phyloP scores from a whole-genome alignment of 1,139 yeast genomes.

The Debaryomyces sp. region DNA sequence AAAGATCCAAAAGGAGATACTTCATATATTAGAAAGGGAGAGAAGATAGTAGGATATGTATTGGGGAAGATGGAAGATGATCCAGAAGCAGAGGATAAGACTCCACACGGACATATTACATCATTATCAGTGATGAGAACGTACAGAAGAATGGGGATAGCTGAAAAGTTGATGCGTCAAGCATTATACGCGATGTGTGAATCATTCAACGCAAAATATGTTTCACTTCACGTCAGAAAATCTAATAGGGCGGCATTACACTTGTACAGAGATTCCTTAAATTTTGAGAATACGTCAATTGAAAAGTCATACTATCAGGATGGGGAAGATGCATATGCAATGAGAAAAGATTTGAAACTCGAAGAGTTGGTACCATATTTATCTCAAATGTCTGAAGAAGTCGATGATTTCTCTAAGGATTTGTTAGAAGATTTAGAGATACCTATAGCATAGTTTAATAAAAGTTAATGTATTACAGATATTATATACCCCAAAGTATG shows the following conservation, averaged over 20 bases:
- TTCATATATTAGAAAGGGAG: slow-evolving; percentile 64
- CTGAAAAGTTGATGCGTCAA: slow-evolving; percentile 91
- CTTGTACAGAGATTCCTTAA: slow-evolving; percentile 81
- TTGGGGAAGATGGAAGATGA: slow-evolving; percentile 97
- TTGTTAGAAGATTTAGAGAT: slow-evolving; percentile 26
- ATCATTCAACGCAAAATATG: slow-evolving; percentile 79
- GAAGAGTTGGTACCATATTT: slow-evolving; percentile 63
- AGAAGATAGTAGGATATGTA: slow-evolving; percentile 90
- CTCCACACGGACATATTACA: slow-evolving; percentile 93
- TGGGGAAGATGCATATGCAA: slow-evolving; percentile 98
- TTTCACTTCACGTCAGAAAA: slow-evolving; percentile 90
- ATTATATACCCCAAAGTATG: slow-evolving; percentile 3
- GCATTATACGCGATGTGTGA: slow-evolving; percentile 79
- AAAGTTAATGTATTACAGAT: slow-evolving; percentile 6
- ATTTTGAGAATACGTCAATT: slow-evolving; percentile 77
- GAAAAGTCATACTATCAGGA: slow-evolving; percentile 92
- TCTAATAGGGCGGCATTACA: slow-evolving; percentile 94
- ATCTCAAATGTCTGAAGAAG: slow-evolving; percentile 47
- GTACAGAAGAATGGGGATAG: slow-evolving; percentile 92
- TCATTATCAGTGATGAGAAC: slow-evolving; percentile 94
- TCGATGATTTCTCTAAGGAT: slow-evolving; percentile 55
- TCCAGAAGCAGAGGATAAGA: slow-evolving; percentile 68
- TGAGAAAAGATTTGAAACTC: slow-evolving; percentile 68
- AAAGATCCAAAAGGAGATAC: slow-evolving; percentile 54
- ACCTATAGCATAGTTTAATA: slow-evolving; percentile 6